These are phyloP conservation scores for Irpex sp. DNA, from an alignment of 1,284 basidiomycete genomes.

Conservation along the genomic window DNA sequence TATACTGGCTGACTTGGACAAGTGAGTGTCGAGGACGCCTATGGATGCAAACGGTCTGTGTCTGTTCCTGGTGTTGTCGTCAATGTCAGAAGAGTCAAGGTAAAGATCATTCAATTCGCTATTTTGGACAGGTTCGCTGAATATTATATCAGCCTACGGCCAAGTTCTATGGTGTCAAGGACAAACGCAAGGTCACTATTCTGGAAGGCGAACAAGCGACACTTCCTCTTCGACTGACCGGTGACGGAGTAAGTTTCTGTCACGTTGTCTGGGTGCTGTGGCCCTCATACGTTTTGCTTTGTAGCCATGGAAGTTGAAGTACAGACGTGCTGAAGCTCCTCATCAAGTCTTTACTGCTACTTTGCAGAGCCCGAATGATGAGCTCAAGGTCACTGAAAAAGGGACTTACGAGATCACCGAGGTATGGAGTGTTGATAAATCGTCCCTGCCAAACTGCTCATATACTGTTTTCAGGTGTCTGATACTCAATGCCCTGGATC, in stretches of 20 bases:
- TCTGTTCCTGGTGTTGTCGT: slow-evolving; percentile 81
- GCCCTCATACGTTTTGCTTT: slow-evolving; percentile 3
- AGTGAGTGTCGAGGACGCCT: slow-evolving; percentile 87
- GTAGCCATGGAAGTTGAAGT: slow-evolving; percentile 85
- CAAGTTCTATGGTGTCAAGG: slow-evolving; percentile 72
- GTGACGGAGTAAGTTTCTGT: slow-evolving; percentile 64
- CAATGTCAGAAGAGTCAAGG: slow-evolving; percentile 84
- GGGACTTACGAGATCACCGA: slow-evolving; percentile 77
- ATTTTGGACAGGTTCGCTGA: too few species aligned
- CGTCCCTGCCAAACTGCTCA: neutral
- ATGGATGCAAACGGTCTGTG: slow-evolving; percentile 81
- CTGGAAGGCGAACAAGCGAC: slow-evolving; percentile 75
- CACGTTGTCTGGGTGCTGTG: neutral
- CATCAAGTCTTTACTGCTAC: slow-evolving; percentile 41
- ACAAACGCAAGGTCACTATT: slow-evolving; percentile 58
- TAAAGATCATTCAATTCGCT: slow-evolving; percentile 27
- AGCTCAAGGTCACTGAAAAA: slow-evolving; percentile 63
- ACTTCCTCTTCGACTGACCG: slow-evolving; percentile 81
- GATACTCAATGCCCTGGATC: slow-evolving; percentile 86
- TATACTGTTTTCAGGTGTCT: slow-evolving; percentile 46
- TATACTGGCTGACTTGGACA: neutral
- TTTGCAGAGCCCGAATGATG: slow-evolving; percentile 66
- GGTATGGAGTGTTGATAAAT: slow-evolving; percentile 34
- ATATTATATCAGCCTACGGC: slow-evolving; percentile 64
- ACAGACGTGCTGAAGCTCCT: slow-evolving; percentile 54